Evolutionary conservation across 495 filamentous ascomycete genomes (phyloP).

Genomic region (Daldinia childiae): DNA sequence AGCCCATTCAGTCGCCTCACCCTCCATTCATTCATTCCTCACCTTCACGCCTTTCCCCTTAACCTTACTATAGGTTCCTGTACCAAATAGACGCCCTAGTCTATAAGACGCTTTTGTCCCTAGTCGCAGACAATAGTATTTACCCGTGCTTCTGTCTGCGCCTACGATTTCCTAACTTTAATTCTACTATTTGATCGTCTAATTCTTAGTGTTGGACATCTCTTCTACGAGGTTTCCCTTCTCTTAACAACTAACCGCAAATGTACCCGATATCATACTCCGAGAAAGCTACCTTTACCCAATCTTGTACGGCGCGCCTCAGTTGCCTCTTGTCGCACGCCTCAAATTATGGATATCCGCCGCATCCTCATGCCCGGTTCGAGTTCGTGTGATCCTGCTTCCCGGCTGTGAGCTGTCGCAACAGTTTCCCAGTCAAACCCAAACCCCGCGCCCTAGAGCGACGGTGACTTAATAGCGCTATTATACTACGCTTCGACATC

Average conservation of each 20-base stretch:
- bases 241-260: slow-evolving; percentile 36
- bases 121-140: slow-evolving; percentile 12
- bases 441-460: slow-evolving; percentile 35
- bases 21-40: slow-evolving; percentile 24
- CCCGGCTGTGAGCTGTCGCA: slow-evolving; percentile 46
- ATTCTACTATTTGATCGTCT: background rate
- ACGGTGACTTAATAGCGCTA: slow-evolving; percentile 22
- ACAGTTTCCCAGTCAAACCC: slow-evolving; percentile 34
- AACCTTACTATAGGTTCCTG: background rate
- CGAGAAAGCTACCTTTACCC: slow-evolving; percentile 36
- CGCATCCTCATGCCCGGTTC: slow-evolving; percentile 34
- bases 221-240: slow-evolving; percentile 35
- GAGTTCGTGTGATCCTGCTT: slow-evolving; percentile 48
- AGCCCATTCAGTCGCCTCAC: slow-evolving; percentile 29
- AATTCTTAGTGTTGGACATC: slow-evolving; percentile 12
- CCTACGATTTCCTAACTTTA: background rate
- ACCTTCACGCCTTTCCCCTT: slow-evolving; percentile 9
- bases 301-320: slow-evolving; percentile 36
- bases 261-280: slow-evolving; percentile 47
- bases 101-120: slow-evolving; percentile 1
- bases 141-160: slow-evolving; percentile 17
- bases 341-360: slow-evolving; percentile 48
- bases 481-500: slow-evolving; percentile 18
- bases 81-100: slow-evolving; percentile 3
- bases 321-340: slow-evolving; percentile 24